Evolutionary conservation across 73 alveolate genomes (phyloP), one percentile per base, ranked within the genome.

Genomic region (Stentor coeruleus): DNA sequence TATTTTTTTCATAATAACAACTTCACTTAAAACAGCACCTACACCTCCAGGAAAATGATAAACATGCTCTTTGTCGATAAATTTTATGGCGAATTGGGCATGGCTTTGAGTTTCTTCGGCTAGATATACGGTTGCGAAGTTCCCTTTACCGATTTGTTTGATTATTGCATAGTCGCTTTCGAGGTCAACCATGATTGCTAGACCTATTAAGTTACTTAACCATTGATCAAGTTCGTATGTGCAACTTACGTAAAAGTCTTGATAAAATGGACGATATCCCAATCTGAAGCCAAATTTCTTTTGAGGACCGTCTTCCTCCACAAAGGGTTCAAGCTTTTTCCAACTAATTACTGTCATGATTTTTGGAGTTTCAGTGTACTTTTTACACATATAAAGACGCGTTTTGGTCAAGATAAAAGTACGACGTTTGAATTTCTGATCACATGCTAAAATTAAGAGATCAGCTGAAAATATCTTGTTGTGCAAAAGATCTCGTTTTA

Each of bases 1-100:
- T 36, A 58, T 3, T 33, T 83, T 38, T 74, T 84, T 74, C 86
- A 83, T 74, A 30, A 83, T 74, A 3, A 37, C 49, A 39, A 83
- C 74, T 83, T 83, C 88, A 30, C 74, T 83, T 2, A 66, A 39
- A 37, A 83, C 4, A 57, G 73, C 15, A 31, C 28, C n/a, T n/a
- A n/a, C 35, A 20, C 15, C 1, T 57, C 28, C 73, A 0, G 73
- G 28, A 57, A 20, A n/a, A 1, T 2, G 15, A 20, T 20, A 57
- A 57, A 57, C 1, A 2, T 31, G 73, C 3, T 57, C 73, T 57
- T 57, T 57, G 15, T 57, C 28, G 15, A 57, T 57, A 0, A 31
- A n/a, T 31, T 57, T 57, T 57, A 57, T 2, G 0, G 73, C 73
- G 28, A 20, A 57, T 57, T 2, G 15, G 15, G 15, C 73, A 0